Evolutionary conservation across 441 rosid genomes (phyloP).

Genomic region (Syzygium syzygioides): DNA sequence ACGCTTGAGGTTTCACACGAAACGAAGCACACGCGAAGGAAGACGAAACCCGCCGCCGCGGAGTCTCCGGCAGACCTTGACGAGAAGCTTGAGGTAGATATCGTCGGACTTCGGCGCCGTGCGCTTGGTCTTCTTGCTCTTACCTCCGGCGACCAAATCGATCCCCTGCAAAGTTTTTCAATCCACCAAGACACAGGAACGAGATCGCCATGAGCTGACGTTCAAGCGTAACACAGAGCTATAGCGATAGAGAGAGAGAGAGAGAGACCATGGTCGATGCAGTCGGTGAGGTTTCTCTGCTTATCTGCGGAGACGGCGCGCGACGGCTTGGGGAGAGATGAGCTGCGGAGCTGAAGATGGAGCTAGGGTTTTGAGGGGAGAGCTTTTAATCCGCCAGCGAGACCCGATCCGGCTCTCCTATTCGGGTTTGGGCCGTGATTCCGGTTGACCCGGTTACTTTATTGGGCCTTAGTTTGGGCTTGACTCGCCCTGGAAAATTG

Average conservation of each 20-base stretch:
- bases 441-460: background rate
- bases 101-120: constrained; percentile 86
- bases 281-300: background rate
- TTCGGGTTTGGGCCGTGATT: background rate
- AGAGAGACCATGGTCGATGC: background rate
- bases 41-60: background rate
- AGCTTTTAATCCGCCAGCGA: background rate
- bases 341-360: background rate
- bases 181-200: background rate
- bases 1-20: background rate
- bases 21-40: background rate
- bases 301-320: background rate
- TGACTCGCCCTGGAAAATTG: background rate
- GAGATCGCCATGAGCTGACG: background rate
- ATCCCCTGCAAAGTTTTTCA: constrained; percentile 45
- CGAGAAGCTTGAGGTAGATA: constrained; percentile 75
- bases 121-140: constrained; percentile 82
- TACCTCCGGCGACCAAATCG: constrained; percentile 90
- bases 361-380: background rate
- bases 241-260: background rate
- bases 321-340: background rate
- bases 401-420: background rate
- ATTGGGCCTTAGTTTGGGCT: background rate
- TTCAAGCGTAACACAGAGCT: background rate
- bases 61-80: constrained; percentile 34